Evolutionary conservation across 1,139 yeast species (phyloP).

Genomic region (Zygosaccharomyces sapae): DNA sequence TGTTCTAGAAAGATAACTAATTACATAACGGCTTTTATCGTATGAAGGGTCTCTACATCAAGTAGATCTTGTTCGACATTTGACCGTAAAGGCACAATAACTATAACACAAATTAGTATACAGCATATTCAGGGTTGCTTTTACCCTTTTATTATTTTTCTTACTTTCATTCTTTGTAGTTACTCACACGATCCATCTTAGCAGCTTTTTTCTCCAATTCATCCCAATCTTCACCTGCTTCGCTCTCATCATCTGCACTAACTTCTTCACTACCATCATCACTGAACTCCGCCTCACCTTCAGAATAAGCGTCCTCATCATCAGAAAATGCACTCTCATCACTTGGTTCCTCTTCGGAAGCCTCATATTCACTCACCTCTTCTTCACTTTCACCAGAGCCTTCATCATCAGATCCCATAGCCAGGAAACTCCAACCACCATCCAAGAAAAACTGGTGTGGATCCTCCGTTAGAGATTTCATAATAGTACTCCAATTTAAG

Average conservation of each 20-base stretch:
- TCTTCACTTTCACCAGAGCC: slow-evolving; percentile 56
- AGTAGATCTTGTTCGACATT: neutral
- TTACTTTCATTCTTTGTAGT: slow-evolving; percentile 26
- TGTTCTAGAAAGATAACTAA: neutral
- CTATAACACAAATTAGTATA: slow-evolving; percentile 4
- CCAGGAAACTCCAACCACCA: slow-evolving; percentile 95
- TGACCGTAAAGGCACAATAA: neutral
- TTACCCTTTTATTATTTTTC: neutral
- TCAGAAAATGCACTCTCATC: slow-evolving; percentile 68
- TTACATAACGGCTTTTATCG: neutral
- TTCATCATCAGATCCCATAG: slow-evolving; percentile 63
- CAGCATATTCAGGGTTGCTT: neutral
- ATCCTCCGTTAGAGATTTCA: slow-evolving; percentile 89
- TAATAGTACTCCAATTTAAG: slow-evolving; percentile 91
- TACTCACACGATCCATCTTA: slow-evolving; percentile 38
- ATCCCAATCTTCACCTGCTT: slow-evolving; percentile 72
- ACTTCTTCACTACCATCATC: slow-evolving; percentile 48
- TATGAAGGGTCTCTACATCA: neutral
- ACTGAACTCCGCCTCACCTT: slow-evolving; percentile 41
- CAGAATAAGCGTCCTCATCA: slow-evolving; percentile 43
- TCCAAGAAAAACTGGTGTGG: slow-evolving; percentile 90
- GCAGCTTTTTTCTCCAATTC: slow-evolving; percentile 68
- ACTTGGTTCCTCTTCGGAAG: slow-evolving; percentile 57
- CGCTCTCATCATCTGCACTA: slow-evolving; percentile 50
- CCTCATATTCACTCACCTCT: slow-evolving; percentile 41